Base-by-base conservation (phyloP, 768 basidiomycete species). In the Chalciporus sphaerocephalus region DNA sequence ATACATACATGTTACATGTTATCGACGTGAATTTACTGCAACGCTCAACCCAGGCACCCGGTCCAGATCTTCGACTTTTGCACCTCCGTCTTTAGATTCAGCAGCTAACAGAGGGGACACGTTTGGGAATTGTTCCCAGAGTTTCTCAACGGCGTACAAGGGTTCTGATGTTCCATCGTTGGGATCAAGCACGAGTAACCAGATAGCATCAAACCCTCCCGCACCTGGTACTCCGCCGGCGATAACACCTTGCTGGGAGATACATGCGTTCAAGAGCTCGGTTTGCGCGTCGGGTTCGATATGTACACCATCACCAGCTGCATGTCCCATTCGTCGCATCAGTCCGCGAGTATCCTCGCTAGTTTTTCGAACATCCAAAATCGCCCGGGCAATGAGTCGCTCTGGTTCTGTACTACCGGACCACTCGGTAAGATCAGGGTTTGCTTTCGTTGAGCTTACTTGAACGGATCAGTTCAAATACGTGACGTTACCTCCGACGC, bases 221-320 rank as follows among this genome's bases (percentile, higher is more conserved):
- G 96, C 94, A 33, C 96, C 96, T 6, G 96, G 96, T 5, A 98
- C 96, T 16, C 95, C 95, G 20, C 93, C 94, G 17, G 91, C 92
- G 30, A 98, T 75, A 15, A 97, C 85, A 22, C 96, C 96, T 3
- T 87, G 80, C 53, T 86, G 76, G 12, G 75, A 68, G 13, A 87
- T 70, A 50, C 92, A 95, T 4, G 73, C 71, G 60, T 98, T 80
- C 38, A 99, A 74, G 17, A 99, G 76, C 33, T 71, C 65, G 0
- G 92, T 94, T 65, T 99, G 96, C 61, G 87, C 81, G 4, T 74
- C 65, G 1, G 96, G 96, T 65, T 99, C 96, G 49, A 99, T 94
- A 15, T 89, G 86, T 5, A 94, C 92, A 15, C 71, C 79, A 33
- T 54, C 53, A 4, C 57, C 65, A 0, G 87, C 79, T 3, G 74